Conservation (phyloP, 352 stramenopile species). For the Phytophthora megakarya region DNA sequence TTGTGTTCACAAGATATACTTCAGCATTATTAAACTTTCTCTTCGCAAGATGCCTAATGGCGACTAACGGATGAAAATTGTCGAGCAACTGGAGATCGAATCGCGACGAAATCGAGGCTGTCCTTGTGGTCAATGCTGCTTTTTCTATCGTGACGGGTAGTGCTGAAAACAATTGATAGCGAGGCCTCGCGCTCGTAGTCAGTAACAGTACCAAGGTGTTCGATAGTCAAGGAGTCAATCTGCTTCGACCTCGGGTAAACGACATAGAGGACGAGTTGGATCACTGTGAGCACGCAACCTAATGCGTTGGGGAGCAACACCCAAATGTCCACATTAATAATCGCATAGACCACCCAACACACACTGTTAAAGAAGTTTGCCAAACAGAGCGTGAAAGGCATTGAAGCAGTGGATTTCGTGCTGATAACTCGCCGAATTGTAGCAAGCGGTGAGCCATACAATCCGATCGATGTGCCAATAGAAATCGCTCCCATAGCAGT, state of each 20-base stretch:
- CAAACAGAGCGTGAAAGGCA: slow-evolving; percentile 39
- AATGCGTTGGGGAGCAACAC: slow-evolving; percentile 48
- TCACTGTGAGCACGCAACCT: slow-evolving; percentile 31
- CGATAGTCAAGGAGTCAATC: slow-evolving; percentile 11
- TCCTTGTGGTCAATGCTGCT: slow-evolving; percentile 23
- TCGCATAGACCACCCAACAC: slow-evolving; percentile 50
- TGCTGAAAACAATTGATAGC: slow-evolving; percentile 26
- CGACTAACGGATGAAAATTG: slow-evolving; percentile 1
- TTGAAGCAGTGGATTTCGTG: slow-evolving; percentile 39
- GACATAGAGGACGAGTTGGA: slow-evolving; percentile 33
- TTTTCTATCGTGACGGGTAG: slow-evolving; percentile 10
- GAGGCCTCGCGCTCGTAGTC: slow-evolving; percentile 22
- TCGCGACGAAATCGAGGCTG: slow-evolving; percentile 24
- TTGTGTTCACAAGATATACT: too few relatives aligned
- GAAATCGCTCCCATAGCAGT: slow-evolving; percentile 51
- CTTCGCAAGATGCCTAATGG: neutral
- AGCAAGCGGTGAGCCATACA: slow-evolving; percentile 63
- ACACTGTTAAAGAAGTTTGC: slow-evolving; percentile 47
- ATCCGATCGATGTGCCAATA: slow-evolving; percentile 53
- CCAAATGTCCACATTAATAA: slow-evolving; percentile 47
- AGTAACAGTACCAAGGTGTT: slow-evolving; percentile 2
- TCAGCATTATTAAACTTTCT: neutral
- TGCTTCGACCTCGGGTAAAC: slow-evolving; percentile 35
- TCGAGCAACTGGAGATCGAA: slow-evolving; percentile 12
- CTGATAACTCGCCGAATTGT: slow-evolving; percentile 40